Percentiles rank a stretch among this genome's conserved stretches.
phyloP scores from a whole-genome alignment of 768 basidiomycete genomes.

The Suillus spraguei region DNA sequence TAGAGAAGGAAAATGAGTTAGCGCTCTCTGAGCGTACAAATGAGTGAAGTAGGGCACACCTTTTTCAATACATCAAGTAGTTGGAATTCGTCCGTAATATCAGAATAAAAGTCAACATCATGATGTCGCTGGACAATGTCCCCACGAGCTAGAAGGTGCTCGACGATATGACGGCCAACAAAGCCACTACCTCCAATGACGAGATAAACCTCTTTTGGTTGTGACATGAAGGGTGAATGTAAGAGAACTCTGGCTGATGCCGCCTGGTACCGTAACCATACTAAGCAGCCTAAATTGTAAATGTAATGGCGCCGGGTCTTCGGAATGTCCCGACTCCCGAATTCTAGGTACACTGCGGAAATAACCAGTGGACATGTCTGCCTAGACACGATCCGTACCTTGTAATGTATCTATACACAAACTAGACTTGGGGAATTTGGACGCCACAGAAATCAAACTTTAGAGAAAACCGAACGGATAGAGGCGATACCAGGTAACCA shows the following conservation, averaged over 20 bases:
- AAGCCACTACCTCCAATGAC: conserved; percentile 96
- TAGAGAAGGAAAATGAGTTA: background rate
- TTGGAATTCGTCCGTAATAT: conserved; percentile 79
- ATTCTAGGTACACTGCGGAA: no score
- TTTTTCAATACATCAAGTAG: conserved; percentile 74
- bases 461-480: no score
- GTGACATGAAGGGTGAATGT: conserved; percentile 6
- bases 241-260: background rate
- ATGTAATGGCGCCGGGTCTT: no score
- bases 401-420: no score
- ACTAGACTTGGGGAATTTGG: no score
- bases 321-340: no score
- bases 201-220: conserved; percentile 68
- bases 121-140: conserved; percentile 87
- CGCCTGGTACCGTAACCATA: no score
- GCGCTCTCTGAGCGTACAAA: background rate
- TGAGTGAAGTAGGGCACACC: conserved; percentile 41
- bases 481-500: no score
- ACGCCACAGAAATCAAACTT: no score
- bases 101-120: conserved; percentile 86
- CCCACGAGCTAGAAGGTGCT: conserved; percentile 76
- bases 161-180: conserved; percentile 88
- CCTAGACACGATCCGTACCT: no score
- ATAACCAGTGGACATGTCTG: no score
- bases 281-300: no score